Evolutionary conservation across 1,139 yeast species (phyloP).

Genomic region (Candida albicans): DNA sequence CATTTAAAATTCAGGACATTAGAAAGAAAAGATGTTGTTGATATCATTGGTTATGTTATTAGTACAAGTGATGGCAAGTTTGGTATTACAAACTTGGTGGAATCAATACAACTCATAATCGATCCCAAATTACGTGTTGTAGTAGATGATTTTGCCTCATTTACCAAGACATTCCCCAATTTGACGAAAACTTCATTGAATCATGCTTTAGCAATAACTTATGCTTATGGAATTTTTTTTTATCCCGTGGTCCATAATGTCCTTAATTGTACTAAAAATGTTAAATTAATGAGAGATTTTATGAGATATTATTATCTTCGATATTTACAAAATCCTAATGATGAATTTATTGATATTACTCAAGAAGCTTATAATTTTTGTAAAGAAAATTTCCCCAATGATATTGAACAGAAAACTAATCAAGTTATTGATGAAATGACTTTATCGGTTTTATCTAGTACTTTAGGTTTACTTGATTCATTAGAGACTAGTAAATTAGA

Average conservation of each 20-base stretch:
- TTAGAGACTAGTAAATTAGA: conserved; percentile 1
- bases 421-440: conserved; percentile 1
- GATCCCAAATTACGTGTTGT: not conserved
- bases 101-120: not conserved
- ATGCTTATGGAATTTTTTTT: conserved; percentile 8
- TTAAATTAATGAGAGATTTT: not conserved
- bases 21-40: conserved; percentile 5
- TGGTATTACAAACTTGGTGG: not conserved
- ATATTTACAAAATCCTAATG: not conserved
- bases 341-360: not conserved
- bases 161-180: not conserved
- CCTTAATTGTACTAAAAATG: not conserved
- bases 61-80: not conserved
- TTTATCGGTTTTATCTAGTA: not conserved
- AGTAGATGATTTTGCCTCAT: not conserved
- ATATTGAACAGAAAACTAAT: not conserved
- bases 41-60: conserved; percentile 5
- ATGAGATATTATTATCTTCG: not conserved
- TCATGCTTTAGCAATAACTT: conserved; percentile 7
- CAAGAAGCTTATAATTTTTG: not conserved
- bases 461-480: not conserved
- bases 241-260: conserved; percentile 4
- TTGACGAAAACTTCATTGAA: conserved; percentile 1
- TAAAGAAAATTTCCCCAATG: not conserved
- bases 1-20: not conserved